Percentiles rank a stretch among this genome's conserved stretches.
Evolutionary conservation across 2,329 filamentous ascomycete species (phyloP).

Genomic region (Ascochyta clinopodiicola): DNA sequence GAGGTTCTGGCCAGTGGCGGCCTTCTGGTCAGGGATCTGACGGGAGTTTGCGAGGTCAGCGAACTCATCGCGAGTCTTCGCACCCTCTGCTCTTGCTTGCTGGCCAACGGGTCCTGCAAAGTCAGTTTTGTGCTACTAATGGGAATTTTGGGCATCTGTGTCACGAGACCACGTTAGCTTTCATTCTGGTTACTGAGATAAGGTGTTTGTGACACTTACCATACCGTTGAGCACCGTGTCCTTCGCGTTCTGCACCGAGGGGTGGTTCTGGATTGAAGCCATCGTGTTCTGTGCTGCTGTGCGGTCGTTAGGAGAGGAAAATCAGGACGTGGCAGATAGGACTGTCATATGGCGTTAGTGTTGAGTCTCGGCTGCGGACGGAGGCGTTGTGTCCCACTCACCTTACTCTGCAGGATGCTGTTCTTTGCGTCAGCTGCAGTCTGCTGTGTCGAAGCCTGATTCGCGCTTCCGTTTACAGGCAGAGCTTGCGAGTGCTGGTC

Average conservation of each 20-base stretch:
- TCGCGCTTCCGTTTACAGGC: slow-evolving; percentile 33
- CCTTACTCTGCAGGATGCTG: slow-evolving; percentile 53
- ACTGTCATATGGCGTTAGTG: slow-evolving; percentile 47
- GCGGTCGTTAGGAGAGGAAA: slow-evolving; percentile 38
- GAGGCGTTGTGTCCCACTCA: slow-evolving; percentile 42
- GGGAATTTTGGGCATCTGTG: slow-evolving; percentile 33
- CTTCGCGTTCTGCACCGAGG: slow-evolving; percentile 56
- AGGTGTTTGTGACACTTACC: slow-evolving; percentile 39
- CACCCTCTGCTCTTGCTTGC: slow-evolving; percentile 62
- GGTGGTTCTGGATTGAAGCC: slow-evolving; percentile 57
- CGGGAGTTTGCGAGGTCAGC: slow-evolving; percentile 63
- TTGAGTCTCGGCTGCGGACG: slow-evolving; percentile 42
- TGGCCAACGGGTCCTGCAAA: slow-evolving; percentile 61
- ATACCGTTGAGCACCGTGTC: slow-evolving; percentile 53
- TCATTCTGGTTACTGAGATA: slow-evolving; percentile 4
- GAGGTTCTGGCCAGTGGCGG: slow-evolving; percentile 66
- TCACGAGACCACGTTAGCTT: slow-evolving; percentile 40
- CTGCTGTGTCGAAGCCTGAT: slow-evolving; percentile 28
- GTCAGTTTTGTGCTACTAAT: slow-evolving; percentile 34
- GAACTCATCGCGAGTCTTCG: slow-evolving; percentile 64
- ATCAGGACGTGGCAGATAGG: slow-evolving; percentile 46
- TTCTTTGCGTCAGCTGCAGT: slow-evolving; percentile 44
- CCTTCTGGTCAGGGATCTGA: slow-evolving; percentile 59
- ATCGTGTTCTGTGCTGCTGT: slow-evolving; percentile 58
- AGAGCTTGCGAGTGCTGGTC: slow-evolving; percentile 21